Conservation (phyloP, 495 filamentous ascomycete species). For the Lichenothelia convexa region DNA sequence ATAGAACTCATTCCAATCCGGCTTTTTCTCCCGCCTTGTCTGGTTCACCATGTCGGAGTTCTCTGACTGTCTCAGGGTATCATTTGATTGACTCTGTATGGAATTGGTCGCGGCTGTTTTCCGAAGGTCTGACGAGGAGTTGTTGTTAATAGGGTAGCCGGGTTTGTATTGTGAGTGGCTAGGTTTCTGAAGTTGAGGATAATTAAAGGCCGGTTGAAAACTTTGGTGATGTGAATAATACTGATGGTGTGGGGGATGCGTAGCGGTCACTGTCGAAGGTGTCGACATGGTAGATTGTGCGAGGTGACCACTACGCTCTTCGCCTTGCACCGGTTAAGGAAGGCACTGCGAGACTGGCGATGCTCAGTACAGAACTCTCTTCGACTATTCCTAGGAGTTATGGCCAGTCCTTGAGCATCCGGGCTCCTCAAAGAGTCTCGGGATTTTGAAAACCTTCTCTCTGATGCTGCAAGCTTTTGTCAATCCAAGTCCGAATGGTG, state of each 20-base stretch:
- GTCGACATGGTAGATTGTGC: conserved; percentile 75
- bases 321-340: too few species aligned
- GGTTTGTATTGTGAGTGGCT: conserved; percentile 12
- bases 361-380: too few species aligned
- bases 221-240: conserved; percentile 50
- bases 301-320: too few species aligned
- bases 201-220: conserved; percentile 35
- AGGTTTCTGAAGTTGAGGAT: conserved; percentile 2
- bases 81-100: conserved; percentile 7
- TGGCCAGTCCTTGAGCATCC: too few species aligned
- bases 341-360: too few species aligned
- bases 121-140: conserved; percentile 15
- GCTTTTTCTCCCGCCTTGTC: conserved; percentile 15
- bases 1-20: conserved; percentile 78
- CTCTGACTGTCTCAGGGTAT: too few species aligned
- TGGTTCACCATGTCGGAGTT: conserved; percentile 2
- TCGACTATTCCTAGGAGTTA: too few species aligned
- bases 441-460: too few species aligned
- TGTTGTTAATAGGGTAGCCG: conserved; percentile 14
- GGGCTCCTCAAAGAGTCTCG: too few species aligned
- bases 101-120: conserved; percentile 14
- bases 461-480: too few species aligned
- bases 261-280: conserved; percentile 63
- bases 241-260: conserved; percentile 52
- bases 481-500: too few species aligned